A percentile compares a stretch with the other conserved stretches of the same genome.
Conservation (phyloP, 2,329 filamentous ascomycete species). For the Tolypocladium ovalisporum region DNA sequence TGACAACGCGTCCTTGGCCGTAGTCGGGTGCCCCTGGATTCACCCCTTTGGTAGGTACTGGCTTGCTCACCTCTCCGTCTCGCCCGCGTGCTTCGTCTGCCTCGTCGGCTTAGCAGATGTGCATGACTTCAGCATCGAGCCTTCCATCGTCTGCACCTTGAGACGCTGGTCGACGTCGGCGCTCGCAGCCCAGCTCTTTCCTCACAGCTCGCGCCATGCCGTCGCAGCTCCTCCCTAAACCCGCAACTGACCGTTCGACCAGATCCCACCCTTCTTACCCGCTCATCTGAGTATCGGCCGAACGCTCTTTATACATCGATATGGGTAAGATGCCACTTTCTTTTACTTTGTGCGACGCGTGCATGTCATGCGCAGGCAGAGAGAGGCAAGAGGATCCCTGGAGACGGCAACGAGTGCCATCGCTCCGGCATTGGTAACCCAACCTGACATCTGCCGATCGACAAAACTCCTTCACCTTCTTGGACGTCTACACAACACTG, state of each 20-base stretch:
- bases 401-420: slow-evolving; percentile 11
- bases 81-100: neutral
- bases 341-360: slow-evolving; percentile 5
- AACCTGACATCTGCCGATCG: neutral
- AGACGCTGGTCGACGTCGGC: neutral
- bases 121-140: neutral
- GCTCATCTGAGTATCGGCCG: slow-evolving; percentile 15
- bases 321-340: slow-evolving; percentile 30
- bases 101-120: neutral
- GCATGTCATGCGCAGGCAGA: slow-evolving; percentile 14
- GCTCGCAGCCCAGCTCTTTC: neutral
- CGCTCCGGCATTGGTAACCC: slow-evolving; percentile 3
- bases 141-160: neutral
- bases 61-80: neutral
- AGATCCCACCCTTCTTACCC: slow-evolving; percentile 19
- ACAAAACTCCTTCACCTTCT: slow-evolving; percentile 7
- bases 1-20: slow-evolving; percentile 21
- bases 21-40: slow-evolving; percentile 3
- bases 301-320: slow-evolving; percentile 27
- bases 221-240: slow-evolving; percentile 5
- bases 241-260: slow-evolving; percentile 14
- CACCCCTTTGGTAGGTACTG: slow-evolving; percentile 7
- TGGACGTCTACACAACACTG: slow-evolving; percentile 11
- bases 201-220: neutral
- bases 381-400: slow-evolving; percentile 12